phyloP scores from a whole-genome alignment of 257 asterid genomes.

The Thymus mandschuricus region DNA sequence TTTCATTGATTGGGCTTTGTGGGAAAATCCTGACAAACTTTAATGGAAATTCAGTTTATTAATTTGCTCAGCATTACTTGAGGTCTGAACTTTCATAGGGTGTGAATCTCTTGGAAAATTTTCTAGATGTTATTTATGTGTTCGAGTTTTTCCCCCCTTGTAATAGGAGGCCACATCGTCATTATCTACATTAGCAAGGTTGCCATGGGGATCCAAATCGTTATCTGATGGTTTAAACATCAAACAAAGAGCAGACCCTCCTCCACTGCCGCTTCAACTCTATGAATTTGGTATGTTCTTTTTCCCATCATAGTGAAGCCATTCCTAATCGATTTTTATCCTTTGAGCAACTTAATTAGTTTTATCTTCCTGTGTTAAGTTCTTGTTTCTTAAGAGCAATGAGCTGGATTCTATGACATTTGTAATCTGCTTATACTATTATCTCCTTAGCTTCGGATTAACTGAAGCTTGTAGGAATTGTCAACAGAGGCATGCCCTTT shows the following conservation, averaged over 20 bases:
- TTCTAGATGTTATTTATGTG: constrained; percentile 1
- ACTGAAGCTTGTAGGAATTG: constrained; percentile 45
- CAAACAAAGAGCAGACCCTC: constrained; percentile 46
- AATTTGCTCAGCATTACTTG: neutral
- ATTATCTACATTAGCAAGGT: constrained; percentile 63
- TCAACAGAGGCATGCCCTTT: constrained; percentile 93
- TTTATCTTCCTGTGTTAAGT: neutral
- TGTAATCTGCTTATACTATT: constrained; percentile 1
- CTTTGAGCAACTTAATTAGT: neutral
- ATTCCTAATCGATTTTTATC: neutral
- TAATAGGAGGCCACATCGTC: constrained; percentile 69
- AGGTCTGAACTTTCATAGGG: neutral
- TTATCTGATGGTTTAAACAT: constrained; percentile 32
- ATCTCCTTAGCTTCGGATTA: constrained; percentile 30
- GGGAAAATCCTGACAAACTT: neutral
- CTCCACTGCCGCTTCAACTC: constrained; percentile 58
- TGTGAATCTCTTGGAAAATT: constrained; percentile 17
- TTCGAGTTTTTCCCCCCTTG: constrained; percentile 8
- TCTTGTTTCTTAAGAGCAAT: neutral
- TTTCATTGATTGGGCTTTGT: neutral
- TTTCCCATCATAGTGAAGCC: neutral
- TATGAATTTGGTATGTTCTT: constrained; percentile 65
- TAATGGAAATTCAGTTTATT: neutral
- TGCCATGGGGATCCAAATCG: constrained; percentile 78
- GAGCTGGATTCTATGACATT: neutral